A percentile compares a stretch with the other conserved stretches of the same genome.
These are phyloP conservation scores for Saccharomycopsis hybrid DNA, from an alignment of 1,139 yeast genomes.

Conservation along the genomic window DNA sequence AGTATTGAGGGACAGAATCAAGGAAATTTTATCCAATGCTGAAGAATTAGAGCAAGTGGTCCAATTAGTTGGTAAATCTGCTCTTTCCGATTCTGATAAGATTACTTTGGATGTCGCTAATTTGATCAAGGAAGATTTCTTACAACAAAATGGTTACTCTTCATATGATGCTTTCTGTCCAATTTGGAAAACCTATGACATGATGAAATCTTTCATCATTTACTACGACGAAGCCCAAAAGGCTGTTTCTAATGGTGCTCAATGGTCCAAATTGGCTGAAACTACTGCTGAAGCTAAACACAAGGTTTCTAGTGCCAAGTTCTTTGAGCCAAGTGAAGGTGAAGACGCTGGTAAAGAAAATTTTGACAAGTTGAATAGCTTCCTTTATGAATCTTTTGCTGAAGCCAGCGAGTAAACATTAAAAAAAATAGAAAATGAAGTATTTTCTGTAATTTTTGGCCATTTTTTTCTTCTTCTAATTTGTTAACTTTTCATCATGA, in stretches of 20 bases:
- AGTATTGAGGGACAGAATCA: constrained; percentile 78
- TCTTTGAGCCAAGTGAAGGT: constrained; percentile 93
- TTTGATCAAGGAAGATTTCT: constrained; percentile 92
- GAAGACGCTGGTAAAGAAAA: constrained; percentile 68
- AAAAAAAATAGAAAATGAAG: neutral
- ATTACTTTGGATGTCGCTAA: constrained; percentile 90
- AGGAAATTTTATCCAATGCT: constrained; percentile 90
- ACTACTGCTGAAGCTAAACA: constrained; percentile 87
- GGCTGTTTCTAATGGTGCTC: constrained; percentile 89
- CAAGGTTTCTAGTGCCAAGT: constrained; percentile 88
- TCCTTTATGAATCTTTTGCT: constrained; percentile 85
- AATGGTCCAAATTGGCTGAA: constrained; percentile 89
- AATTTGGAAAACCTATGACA: constrained; percentile 95
- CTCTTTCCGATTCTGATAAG: constrained; percentile 92
- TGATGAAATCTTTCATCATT: constrained; percentile 91
- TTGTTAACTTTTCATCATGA: too few species aligned
- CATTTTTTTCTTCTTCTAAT: too few species aligned
- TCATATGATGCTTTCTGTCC: constrained; percentile 98
- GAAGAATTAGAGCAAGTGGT: constrained; percentile 99
- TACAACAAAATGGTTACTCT: constrained; percentile 98
- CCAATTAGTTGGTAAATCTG: constrained; percentile 97
- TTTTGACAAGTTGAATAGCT: constrained; percentile 67
- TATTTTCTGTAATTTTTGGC: too few species aligned
- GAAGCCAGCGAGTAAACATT: constrained; percentile 75
- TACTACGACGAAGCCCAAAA: constrained; percentile 97